These are phyloP conservation scores for Barnettozyma vustinii DNA, from an alignment of 805 yeast genomes.

Conservation along the genomic window DNA sequence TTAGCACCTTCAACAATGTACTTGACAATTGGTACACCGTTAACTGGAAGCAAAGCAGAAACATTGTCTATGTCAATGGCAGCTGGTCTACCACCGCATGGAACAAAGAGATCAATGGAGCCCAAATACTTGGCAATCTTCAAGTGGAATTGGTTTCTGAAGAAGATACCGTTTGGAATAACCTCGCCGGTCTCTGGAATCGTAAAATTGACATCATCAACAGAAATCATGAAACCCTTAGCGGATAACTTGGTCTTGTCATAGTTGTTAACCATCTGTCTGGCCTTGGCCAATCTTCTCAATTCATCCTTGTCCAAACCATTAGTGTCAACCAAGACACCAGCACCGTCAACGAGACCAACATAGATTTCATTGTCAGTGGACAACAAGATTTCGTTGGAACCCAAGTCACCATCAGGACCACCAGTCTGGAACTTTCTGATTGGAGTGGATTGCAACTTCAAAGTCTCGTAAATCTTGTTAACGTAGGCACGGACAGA, in stretches of 20 bases:
- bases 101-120: conserved; percentile 80
- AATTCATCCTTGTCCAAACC: conserved; percentile 83
- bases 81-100: conserved; percentile 98
- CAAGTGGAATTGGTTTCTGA: conserved; percentile 88
- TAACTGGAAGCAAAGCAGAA: conserved; percentile 58
- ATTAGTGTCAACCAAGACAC: conserved; percentile 86
- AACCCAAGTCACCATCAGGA: conserved; percentile 97
- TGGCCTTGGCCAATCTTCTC: conserved; percentile 65
- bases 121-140: conserved; percentile 58
- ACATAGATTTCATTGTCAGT: conserved; percentile 71
- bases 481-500: conserved; percentile 90
- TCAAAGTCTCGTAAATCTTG: conserved; percentile 75
- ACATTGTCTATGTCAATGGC: conserved; percentile 89
- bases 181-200: conserved; percentile 68
- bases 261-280: conserved; percentile 68
- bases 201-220: conserved; percentile 75
- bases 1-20: conserved; percentile 97
- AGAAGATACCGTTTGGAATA: conserved; percentile 78
- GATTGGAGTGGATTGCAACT: conserved; percentile 51
- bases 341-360: conserved; percentile 92
- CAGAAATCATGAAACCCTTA: conserved; percentile 75
- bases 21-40: conserved; percentile 72
- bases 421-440: conserved; percentile 96
- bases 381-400: conserved; percentile 88
- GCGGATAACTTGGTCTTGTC: conserved; percentile 62